Base-by-base conservation (phyloP, 257 asterid species). In the Scutellaria minor region DNA sequence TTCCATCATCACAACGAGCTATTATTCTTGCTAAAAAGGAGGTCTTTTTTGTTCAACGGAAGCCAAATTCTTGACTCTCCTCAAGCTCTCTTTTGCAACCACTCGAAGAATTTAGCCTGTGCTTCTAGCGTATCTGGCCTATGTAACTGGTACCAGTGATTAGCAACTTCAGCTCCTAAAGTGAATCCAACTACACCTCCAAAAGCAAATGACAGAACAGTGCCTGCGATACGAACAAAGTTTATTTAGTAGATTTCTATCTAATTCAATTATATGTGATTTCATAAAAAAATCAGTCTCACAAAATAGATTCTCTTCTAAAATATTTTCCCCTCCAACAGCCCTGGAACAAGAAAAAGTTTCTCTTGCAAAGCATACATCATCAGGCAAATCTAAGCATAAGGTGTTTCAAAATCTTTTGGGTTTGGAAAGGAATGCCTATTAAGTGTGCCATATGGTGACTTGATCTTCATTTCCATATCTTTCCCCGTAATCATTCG, bases 11-110 rank as follows among this genome's bases (percentile, higher is more conserved):
- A 57, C 42, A 24, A 12, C 7, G 39, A 41, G 20, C 59, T 75
- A 64, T 72, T 78, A 64, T 76, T 60, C 54, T 78, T 56, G 61
- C 53, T 10, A n/a, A 15, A 67, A 70, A 64, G 35, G 50, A 24
- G 47, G 27, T 22, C 20, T 76, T 24, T 50, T 56, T 31, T 31
- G 37, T 4, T 45, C 27, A 42, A 35, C 1, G 60, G 54, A 39
- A 22, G 63, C 45, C 52, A 70, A 48, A 71, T 15, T 14, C 66
- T 77, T 45, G 72, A 66, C 8, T 73, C 22, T 18, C 69, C 79
- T 78, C 77, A 84, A 27, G 84, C 85, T 79, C 82, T 90, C 77
- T 86, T 87, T 85, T 90, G 92, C 89, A 95, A 75, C 98, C 98
- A 93, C 77, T 93, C 96, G 67, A 73, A 78, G 86, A 89, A 93